Conservation (phyloP, 441 rosid species). For the Populus trichocarpa region DNA sequence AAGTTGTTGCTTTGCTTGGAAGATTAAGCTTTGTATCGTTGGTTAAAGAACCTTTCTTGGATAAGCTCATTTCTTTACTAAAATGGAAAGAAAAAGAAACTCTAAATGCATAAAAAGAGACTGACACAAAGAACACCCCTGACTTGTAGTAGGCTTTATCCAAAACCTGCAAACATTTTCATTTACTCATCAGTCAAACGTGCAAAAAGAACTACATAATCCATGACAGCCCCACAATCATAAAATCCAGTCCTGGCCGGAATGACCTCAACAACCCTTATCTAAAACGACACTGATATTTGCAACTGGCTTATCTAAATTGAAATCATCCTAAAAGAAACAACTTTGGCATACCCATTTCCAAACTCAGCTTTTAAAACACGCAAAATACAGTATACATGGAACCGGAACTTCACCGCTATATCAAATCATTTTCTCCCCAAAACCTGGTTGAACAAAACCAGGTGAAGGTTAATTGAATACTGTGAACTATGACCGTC, state of each 20-base stretch:
- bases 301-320: slow-evolving; percentile 3
- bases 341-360: neutral
- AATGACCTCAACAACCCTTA: slow-evolving; percentile 16
- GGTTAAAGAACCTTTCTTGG: slow-evolving; percentile 64
- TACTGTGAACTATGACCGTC: neutral
- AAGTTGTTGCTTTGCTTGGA: slow-evolving; percentile 52
- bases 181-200: slow-evolving; percentile 19
- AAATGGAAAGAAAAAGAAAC: slow-evolving; percentile 19
- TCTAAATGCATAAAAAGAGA: slow-evolving; percentile 24
- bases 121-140: slow-evolving; percentile 9
- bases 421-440: neutral
- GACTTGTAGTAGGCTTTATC: slow-evolving; percentile 32
- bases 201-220: slow-evolving; percentile 17
- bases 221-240: slow-evolving; percentile 11
- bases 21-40: slow-evolving; percentile 52
- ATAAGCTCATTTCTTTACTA: slow-evolving; percentile 71
- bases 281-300: slow-evolving; percentile 13
- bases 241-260: neutral
- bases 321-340: neutral
- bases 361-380: neutral
- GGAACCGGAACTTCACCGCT: neutral
- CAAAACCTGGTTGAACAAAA: neutral
- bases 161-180: slow-evolving; percentile 62
- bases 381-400: neutral
- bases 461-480: neutral